Evolutionary conservation across 2,329 filamentous ascomycete species (phyloP), one percentile per base, ranked within the genome.

Genomic region (Ceratocystis huliohia): DNA sequence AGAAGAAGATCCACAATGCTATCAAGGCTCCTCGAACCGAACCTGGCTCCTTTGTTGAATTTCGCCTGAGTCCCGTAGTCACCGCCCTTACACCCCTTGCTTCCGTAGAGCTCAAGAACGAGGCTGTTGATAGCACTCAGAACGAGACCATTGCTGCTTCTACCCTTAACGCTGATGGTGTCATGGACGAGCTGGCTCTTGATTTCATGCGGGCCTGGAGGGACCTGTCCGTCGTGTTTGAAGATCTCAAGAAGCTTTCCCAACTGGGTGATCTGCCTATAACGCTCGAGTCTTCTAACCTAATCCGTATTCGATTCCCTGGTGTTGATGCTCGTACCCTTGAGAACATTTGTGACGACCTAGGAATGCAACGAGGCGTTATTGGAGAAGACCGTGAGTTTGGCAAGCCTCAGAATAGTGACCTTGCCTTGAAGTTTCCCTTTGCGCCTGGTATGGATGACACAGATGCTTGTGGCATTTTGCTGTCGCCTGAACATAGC

Each of bases 121-220:
- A 64, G 13, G 41, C 56, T 56, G 25, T 63, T 20, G 33, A 22
- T 30, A 3, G 56, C 61, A n/a, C 69, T 61, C 28, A 70, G 69
- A 59, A 69, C 68, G n/a, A 70, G 63, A 74, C 78, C 37, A 72
- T 75, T 61, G 71, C 75, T 33, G 77, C 80, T 20, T 79, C 86
- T 56, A 88, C 85, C 37, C 81, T 97, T 70, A 89, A 93, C 78
- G 86, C 87, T 45, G 86, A 92, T 59, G 90, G 89, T 57, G 87
- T 97, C 71, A 81, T 97, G 70, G 89, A 96, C 70, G 81, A 91
- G 37, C 83, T 99, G 7, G 90, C 90, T 22, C 83, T 87, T 57
- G 94, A 99, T 77, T 96, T 99, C 74, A 88, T 88, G 1, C 87
- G 91, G 64, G 87, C 91, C 1, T 77, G 96, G 68, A 89, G 93